phyloP scores from a whole-genome alignment of 495 filamentous ascomycete species.

The Penicillium longicatenatum region DNA sequence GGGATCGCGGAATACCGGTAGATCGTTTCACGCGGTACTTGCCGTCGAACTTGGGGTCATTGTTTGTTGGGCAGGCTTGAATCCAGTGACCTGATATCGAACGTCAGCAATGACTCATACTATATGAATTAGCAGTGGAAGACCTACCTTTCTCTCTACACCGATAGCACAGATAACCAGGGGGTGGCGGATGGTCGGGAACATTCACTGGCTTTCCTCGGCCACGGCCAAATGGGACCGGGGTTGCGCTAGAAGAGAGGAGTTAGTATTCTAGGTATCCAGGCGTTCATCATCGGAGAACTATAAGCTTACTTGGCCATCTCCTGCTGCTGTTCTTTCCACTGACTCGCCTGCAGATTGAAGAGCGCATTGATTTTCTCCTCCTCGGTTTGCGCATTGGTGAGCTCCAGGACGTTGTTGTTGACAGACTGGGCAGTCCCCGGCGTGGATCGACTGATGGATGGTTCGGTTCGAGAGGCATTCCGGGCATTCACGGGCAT shows the following conservation, averaged over 20 bases:
- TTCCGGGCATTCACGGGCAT: conserved; percentile 91
- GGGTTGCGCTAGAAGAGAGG: conserved; percentile 56
- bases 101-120: conserved; percentile 1
- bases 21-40: conserved; percentile 90
- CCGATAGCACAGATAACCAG: conserved; percentile 95
- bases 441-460: conserved; percentile 49
- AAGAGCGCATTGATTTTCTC: conserved; percentile 90
- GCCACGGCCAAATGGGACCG: conserved; percentile 58
- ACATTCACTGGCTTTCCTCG: conserved; percentile 68
- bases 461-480: conserved; percentile 69
- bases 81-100: conserved; percentile 80
- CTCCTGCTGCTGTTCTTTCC: conserved; percentile 84
- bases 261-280: conserved; percentile 35
- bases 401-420: conserved; percentile 61
- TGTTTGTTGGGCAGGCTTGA: conserved; percentile 93
- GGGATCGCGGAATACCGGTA: conserved; percentile 91
- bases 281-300: neutral
- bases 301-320: conserved; percentile 75
- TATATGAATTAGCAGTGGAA: conserved; percentile 10
- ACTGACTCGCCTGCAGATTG: conserved; percentile 79
- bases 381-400: conserved; percentile 79
- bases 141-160: conserved; percentile 83
- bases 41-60: conserved; percentile 92
- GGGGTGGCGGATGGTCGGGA: conserved; percentile 86
- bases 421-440: conserved; percentile 46